A percentile compares a stretch with the other conserved stretches of the same genome.
Conservation (phyloP, 2,329 filamentous ascomycete species). For the Verticillium longisporum region DNA sequence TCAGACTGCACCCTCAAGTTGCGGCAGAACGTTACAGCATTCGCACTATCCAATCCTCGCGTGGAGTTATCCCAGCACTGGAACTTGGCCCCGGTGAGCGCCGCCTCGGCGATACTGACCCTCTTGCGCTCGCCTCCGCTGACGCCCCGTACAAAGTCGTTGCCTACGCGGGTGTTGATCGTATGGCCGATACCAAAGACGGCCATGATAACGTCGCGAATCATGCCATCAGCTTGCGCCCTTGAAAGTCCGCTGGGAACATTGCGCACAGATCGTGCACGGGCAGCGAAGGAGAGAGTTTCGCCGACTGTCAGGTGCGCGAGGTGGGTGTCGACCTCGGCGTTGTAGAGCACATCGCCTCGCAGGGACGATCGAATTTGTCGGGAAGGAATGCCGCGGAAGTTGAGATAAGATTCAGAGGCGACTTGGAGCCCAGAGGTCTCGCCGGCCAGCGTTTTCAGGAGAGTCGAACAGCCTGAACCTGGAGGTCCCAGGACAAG, state of each 20-base stretch:
- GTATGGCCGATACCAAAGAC: slow-evolving; percentile 47
- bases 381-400: slow-evolving; percentile 1
- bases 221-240: slow-evolving; percentile 37
- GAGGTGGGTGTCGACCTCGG: slow-evolving; percentile 49
- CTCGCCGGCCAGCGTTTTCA: slow-evolving; percentile 41
- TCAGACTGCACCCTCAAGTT: slow-evolving; percentile 54
- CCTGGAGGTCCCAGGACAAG: slow-evolving; percentile 50
- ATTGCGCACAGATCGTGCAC: slow-evolving; percentile 39
- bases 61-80: slow-evolving; percentile 52
- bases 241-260: slow-evolving; percentile 33
- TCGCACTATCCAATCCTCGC: slow-evolving; percentile 57
- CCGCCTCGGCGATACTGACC: slow-evolving; percentile 26
- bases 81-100: slow-evolving; percentile 16
- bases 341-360: neutral
- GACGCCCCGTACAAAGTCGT: slow-evolving; percentile 47
- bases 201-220: slow-evolving; percentile 52
- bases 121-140: slow-evolving; percentile 43
- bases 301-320: slow-evolving; percentile 52
- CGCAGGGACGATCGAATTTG: neutral
- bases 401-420: slow-evolving; percentile 15
- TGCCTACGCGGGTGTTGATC: slow-evolving; percentile 45
- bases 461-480: slow-evolving; percentile 57
- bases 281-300: slow-evolving; percentile 54
- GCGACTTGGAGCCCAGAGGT: slow-evolving; percentile 15
- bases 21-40: slow-evolving; percentile 58